These are phyloP conservation scores for Cyclostephanos invisitatus DNA, from an alignment of 108 stramenopile genomes.

Conservation along the genomic window DNA sequence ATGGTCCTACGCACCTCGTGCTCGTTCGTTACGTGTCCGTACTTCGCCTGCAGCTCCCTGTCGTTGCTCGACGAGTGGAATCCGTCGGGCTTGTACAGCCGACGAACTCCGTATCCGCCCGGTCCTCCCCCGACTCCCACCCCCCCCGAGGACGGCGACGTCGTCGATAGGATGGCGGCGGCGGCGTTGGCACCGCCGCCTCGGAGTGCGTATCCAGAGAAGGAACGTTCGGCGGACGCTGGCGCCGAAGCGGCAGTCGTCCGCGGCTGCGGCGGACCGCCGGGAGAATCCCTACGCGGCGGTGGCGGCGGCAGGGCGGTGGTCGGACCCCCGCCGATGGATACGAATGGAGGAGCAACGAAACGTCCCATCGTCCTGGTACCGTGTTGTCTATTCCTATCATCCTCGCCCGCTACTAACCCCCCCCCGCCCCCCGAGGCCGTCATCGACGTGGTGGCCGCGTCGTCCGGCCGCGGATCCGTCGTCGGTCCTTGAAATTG, in stretches of 20 bases:
- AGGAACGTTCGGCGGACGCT: conserved; percentile 8
- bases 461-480: too few species aligned
- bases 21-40: conserved; percentile 67
- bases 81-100: conserved; percentile 78
- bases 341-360: background rate
- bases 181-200: conserved; percentile 38
- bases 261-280: conserved; percentile 16
- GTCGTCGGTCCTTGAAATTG: too few species aligned
- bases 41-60: conserved; percentile 75
- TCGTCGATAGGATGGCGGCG: conserved; percentile 30
- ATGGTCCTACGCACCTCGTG: conserved; percentile 27
- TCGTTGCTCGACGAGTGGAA: conserved; percentile 87
- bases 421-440: too few species aligned
- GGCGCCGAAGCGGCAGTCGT: background rate
- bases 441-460: too few species aligned
- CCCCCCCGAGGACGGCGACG: conserved; percentile 18
- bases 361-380: background rate
- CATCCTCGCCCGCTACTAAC: too few species aligned
- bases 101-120: background rate
- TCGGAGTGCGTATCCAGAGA: conserved; percentile 56
- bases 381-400: too few species aligned
- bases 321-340: background rate
- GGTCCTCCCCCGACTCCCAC: background rate
- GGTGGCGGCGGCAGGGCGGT: background rate
- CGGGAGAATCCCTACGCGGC: background rate